These are phyloP conservation scores for Asterochloris sp. DNA, from an alignment of 139 green algal genomes.

Conservation along the genomic window DNA sequence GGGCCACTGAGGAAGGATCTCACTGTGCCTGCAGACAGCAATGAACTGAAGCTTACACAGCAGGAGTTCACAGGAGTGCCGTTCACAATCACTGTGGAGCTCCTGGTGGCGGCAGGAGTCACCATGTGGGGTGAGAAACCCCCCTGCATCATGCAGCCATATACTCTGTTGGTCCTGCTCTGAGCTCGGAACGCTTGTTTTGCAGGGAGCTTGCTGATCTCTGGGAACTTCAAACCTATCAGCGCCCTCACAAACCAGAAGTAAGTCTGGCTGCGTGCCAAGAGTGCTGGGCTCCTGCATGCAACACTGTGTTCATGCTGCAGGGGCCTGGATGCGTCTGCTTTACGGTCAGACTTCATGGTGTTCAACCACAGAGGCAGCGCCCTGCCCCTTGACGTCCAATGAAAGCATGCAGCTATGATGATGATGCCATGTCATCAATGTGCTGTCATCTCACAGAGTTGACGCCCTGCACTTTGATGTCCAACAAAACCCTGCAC, in stretches of 20 bases:
- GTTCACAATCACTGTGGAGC: constrained; percentile 20
- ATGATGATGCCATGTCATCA: too few species aligned
- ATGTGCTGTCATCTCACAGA: too few species aligned
- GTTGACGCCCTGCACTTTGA: too few species aligned
- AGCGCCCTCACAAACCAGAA: constrained; percentile 12
- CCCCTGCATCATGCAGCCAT: not conserved
- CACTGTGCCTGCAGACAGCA: constrained; percentile 21
- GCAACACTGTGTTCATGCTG: not conserved
- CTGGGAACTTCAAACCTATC: constrained; percentile 19
- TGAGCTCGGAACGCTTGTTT: not conserved
- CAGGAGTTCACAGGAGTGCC: constrained; percentile 30
- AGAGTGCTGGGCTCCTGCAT: too few species aligned
- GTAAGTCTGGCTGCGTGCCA: not conserved
- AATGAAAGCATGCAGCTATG: too few species aligned
- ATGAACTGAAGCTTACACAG: constrained; percentile 39
- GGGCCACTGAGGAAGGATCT: not conserved
- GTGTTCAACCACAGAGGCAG: constrained; percentile 17
- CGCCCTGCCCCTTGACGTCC: not conserved
- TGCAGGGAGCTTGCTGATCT: constrained; percentile 10
- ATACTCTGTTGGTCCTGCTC: not conserved
- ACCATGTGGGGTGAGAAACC: constrained; percentile 20
- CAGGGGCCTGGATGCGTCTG: constrained; percentile 12
- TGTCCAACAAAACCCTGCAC: too few species aligned
- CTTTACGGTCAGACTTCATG: constrained; percentile 17
- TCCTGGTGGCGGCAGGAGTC: constrained; percentile 19